Percentiles rank a stretch among this genome's conserved stretches.
Conservation (phyloP, 2,329 filamentous ascomycete species). For the Verticillium alfalfae region DNA sequence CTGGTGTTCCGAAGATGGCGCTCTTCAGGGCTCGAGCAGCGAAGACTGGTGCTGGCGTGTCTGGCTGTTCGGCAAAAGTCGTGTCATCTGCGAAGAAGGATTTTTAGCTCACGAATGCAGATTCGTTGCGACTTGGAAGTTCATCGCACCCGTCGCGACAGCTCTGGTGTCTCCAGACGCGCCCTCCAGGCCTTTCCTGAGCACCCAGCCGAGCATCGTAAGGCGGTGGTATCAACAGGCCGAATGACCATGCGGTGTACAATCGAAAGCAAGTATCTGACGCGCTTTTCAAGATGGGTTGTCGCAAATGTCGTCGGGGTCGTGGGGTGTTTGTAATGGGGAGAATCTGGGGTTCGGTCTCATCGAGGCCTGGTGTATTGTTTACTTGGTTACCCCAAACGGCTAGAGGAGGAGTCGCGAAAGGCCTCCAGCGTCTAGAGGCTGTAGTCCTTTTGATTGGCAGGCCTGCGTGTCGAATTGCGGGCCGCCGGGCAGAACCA, state of each 20-base stretch:
- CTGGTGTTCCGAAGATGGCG: slow-evolving; percentile 57
- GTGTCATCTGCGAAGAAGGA: slow-evolving; percentile 22
- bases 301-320: neutral
- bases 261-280: neutral
- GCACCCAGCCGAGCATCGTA: slow-evolving; percentile 55
- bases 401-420: slow-evolving; percentile 9
- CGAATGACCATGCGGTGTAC: neutral
- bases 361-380: slow-evolving; percentile 5
- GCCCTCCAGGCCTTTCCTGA: slow-evolving; percentile 39
- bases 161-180: slow-evolving; percentile 25
- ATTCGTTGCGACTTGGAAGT: neutral
- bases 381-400: slow-evolving; percentile 18
- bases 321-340: neutral
- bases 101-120: neutral
- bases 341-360: neutral
- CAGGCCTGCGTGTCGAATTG: neutral
- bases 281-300: slow-evolving; percentile 3
- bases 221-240: neutral
- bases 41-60: slow-evolving; percentile 62
- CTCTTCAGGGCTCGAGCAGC: slow-evolving; percentile 60
- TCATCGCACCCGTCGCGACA: slow-evolving; percentile 19
- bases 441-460: neutral
- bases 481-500: neutral
- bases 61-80: slow-evolving; percentile 50
- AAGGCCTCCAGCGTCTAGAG: slow-evolving; percentile 13